Conservation (phyloP, 371 early-diverging fungal species). For the Actinomucor elegans region DNA sequence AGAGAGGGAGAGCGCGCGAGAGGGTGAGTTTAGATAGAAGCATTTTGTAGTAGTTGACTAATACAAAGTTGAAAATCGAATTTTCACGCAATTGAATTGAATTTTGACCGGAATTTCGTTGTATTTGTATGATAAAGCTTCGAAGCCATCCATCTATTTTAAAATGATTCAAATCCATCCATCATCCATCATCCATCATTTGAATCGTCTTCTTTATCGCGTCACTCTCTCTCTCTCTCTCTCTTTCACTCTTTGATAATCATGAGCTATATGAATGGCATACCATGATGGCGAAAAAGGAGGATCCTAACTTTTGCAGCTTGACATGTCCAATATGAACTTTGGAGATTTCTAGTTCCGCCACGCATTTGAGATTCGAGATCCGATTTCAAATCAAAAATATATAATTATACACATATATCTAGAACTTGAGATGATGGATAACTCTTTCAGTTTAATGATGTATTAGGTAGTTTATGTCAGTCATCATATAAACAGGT, state of each 20-base stretch:
- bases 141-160: slow-evolving; percentile 19
- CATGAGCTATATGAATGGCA: background rate
- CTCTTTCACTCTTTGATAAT: no score
- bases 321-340: background rate
- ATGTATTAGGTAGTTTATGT: no score
- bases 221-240: background rate
- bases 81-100: background rate
- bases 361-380: no score
- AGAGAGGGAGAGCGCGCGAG: background rate
- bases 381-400: no score
- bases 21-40: background rate
- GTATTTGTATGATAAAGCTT: background rate
- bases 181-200: background rate
- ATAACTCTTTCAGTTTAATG: no score
- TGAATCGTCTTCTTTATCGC: background rate
- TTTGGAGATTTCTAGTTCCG: no score
- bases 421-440: no score
- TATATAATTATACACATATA: no score
- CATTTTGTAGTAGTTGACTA: background rate
- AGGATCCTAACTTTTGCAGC: slow-evolving; percentile 6
- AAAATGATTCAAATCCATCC: background rate
- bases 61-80: background rate
- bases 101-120: background rate
- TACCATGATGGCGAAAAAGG: slow-evolving; percentile 22
- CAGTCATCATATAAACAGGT: no score